phyloP scores from a whole-genome alignment of 2,329 filamentous ascomycete species.

The Arthrobotrys megalospora region DNA sequence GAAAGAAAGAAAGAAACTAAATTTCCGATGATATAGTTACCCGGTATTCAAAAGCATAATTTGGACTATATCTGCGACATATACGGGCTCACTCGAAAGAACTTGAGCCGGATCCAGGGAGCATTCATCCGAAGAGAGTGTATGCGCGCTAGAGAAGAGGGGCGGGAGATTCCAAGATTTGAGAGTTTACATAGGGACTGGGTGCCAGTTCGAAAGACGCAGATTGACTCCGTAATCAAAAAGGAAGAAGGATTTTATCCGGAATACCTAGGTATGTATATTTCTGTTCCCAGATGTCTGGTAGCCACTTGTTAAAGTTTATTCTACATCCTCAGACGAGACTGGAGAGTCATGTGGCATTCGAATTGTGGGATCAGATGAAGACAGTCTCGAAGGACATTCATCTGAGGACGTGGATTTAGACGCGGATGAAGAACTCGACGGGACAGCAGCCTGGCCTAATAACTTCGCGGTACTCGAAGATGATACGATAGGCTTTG shows the following conservation, averaged over 20 bases:
- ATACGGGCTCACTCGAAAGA: not conserved
- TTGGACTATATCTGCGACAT: not conserved
- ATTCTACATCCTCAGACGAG: not conserved
- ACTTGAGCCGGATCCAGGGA: slow-evolving; percentile 3
- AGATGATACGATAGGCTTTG: not conserved
- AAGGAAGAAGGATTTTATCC: not conserved
- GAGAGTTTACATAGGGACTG: not conserved
- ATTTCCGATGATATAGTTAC: no score
- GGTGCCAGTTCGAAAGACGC: not conserved
- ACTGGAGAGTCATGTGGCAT: not conserved
- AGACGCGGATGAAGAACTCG: not conserved
- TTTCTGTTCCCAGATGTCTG: no score
- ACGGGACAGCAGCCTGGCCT: not conserved
- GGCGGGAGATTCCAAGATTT: not conserved
- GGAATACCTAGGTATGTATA: not conserved
- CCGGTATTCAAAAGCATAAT: not conserved
- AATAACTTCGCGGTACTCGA: not conserved
- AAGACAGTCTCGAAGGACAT: not conserved
- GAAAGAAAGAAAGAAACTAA: no score
- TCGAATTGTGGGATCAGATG: not conserved
- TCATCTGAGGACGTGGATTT: not conserved
- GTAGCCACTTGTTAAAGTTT: no score
- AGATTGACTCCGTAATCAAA: slow-evolving; percentile 1
- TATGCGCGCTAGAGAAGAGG: not conserved
- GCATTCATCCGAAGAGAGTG: not conserved